Evolutionary conservation across 305 asterid genomes (phyloP), one percentile per base, ranked within the genome.

Genomic region (Fraxinus albicans): DNA sequence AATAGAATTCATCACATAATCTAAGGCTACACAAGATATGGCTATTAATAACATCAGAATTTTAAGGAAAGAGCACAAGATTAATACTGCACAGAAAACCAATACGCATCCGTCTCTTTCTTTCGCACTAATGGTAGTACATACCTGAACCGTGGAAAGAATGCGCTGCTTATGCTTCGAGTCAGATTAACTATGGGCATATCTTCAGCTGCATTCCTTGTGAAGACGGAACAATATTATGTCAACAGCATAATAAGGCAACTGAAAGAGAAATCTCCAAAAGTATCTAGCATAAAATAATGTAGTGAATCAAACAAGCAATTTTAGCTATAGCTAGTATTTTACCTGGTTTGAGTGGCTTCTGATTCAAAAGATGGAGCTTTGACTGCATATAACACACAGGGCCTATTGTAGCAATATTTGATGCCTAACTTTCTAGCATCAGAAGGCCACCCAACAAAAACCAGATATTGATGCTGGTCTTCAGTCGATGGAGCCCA

Each of bases 381-480:
- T 89, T 85, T 85, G 86, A 94, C 96, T 42, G 97, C 94, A 88
- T 96, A 95, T 85, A 96, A 90, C 34, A 96, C 93, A 84, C 98
- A 95, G 44, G 94, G 93, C 91, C 99, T 93, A 78, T 96, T 96
- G 60, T 85, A 90, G 91, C 99, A 95, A 87, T 91, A 92, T 82
- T 84, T 93, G 83, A 96, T 96, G 73, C 98, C 98, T 81, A 95
- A 88, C 86, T 96, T 96, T 85, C 99, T 91, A 78, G 73, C 80
- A 89, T 89, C 89, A 12, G 97, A 93, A 82, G 96, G 95, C 99
- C 98, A 96, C 83, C 98, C 99, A 53, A 93, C 97, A 85, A 95
- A 93, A 63, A 95, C 92, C 73, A 96, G 93, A 89, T 90, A 87
- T 60, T 89, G 91, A 67, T 69, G 79, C 72, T 83, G 87, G 84